Conservation (phyloP, 192 early-diverging fungal species). For the Neocallimastix lanati region DNA sequence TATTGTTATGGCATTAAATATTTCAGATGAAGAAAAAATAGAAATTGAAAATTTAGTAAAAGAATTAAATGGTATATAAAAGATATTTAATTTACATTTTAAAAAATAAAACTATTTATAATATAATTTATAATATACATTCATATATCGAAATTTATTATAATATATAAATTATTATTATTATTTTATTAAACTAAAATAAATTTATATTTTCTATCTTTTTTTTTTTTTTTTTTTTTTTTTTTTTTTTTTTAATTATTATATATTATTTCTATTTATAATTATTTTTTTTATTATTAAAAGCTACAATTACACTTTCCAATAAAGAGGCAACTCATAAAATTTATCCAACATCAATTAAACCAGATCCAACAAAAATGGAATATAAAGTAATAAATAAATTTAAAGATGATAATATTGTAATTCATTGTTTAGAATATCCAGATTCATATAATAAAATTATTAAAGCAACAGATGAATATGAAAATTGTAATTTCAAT, state of each 20-base stretch:
- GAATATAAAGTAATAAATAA: neutral
- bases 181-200: no score
- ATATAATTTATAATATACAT: no score
- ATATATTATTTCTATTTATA: no score
- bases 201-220: no score
- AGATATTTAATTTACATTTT: neutral
- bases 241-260: no score
- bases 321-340: neutral
- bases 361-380: neutral
- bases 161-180: no score
- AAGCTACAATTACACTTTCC: neutral
- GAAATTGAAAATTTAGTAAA: neutral
- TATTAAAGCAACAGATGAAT: neutral
- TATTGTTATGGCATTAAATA: neutral
- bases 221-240: no score
- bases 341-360: neutral
- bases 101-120: no score
- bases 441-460: neutral
- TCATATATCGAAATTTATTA: no score
- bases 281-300: neutral
- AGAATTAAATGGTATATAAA: neutral
- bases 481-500: neutral
- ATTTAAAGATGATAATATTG: neutral
- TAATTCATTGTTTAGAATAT: neutral
- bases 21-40: neutral